Evolutionary conservation across 768 basidiomycete species (phyloP), one percentile per base, ranked within the genome.

Genomic region (Lactarius sanguifluus): DNA sequence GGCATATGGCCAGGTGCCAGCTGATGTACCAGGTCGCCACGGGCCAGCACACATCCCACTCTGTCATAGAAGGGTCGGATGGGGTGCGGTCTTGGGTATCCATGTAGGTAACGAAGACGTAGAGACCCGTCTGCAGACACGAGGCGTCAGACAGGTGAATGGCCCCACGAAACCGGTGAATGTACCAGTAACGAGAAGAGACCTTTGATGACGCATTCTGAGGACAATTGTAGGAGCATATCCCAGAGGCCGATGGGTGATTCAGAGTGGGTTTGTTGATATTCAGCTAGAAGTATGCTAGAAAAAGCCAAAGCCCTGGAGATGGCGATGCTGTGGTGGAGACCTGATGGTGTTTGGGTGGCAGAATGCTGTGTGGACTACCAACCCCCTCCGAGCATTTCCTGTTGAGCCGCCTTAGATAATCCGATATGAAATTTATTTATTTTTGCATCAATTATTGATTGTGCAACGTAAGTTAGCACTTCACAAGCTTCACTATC

Each of bases 21-120:
- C 38, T 61, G 6, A 68, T 66, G 55, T 65, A 65, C 67, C 67
- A 68, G 2, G 55, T 61, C 8, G 64, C 67, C 12, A 68, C 20
- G 8, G 55, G 64, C 64, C 64, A 66, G 5, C 67, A 68, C 4
- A 66, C 1, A 18, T 68, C 65, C 67, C 64, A 67, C 36, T 68
- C 67, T 0, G 59, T 50, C 3, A 20, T 2, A 12, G 47, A 61
- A 5, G 55, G 59, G 30, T 41, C n/a, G 1, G 38, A 34, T 18
- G 59, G 59, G 1, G 59, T 61, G 1, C 0, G 67, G 1, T 56
- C 65, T 34, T 43, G 55, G 0, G 64, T 52, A 4, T 66, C 64
- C 0, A 7, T 0, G 7, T 52, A 68, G 13, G 67, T 67, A 1
- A 66, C 67, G 1, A 40, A 34, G 38, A 32, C 23, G 15, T 68